Percentiles rank a stretch among this genome's conserved stretches.
phyloP scores from a whole-genome alignment of 2,329 filamentous ascomycete species.

The Xylariaceae sp. region DNA sequence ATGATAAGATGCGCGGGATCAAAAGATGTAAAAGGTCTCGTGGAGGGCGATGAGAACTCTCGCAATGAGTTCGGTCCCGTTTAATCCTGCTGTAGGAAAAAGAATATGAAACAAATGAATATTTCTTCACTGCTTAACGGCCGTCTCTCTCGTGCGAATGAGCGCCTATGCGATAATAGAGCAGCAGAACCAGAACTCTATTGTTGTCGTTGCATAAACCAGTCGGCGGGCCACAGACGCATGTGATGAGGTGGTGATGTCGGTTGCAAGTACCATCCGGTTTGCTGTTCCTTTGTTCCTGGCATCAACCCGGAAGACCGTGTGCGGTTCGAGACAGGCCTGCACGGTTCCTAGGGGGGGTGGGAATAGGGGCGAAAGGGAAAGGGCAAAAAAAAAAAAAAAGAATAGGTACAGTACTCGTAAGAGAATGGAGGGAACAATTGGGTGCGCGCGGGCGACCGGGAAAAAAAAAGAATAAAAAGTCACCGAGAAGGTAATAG shows the following conservation, averaged over 20 bases:
- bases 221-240: neutral
- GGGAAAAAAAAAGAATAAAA: too few species aligned
- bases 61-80: too few species aligned
- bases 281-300: conserved; percentile 7
- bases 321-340: conserved; percentile 6
- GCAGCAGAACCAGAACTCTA: neutral
- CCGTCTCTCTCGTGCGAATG: too few species aligned
- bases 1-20: too few species aligned
- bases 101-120: too few species aligned
- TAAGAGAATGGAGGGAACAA: too few species aligned
- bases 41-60: too few species aligned
- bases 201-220: neutral
- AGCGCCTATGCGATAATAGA: too few species aligned
- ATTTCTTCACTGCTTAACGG: too few species aligned
- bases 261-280: neutral
- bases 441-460: too few species aligned
- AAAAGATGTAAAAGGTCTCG: too few species aligned
- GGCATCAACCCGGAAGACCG: conserved; percentile 9
- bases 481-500: neutral
- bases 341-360: neutral
- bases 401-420: neutral
- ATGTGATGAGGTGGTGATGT: conserved; percentile 7
- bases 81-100: too few species aligned
- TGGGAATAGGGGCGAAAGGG: conserved; percentile 4
- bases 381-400: neutral